A percentile compares a stretch with the other conserved stretches of the same genome.
Evolutionary conservation across 1,139 yeast species (phyloP).

Genomic region (Suhomyces kunorum): DNA sequence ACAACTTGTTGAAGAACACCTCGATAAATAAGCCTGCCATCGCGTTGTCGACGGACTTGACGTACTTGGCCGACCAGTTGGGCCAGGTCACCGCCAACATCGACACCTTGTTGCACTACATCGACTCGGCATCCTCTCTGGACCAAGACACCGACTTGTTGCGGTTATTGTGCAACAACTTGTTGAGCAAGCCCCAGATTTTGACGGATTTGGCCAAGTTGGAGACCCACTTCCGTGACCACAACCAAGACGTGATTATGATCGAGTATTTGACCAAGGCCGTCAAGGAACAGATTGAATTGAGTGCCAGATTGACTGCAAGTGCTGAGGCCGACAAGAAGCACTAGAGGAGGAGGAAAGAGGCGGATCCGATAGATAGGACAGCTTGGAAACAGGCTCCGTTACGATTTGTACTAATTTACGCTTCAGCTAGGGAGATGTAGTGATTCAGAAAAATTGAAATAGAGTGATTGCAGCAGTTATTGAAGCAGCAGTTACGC

Average conservation of each 20-base stretch:
- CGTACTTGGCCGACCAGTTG: constrained; percentile 56
- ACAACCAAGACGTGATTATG: constrained; percentile 81
- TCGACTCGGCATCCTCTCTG: constrained; percentile 43
- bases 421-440: too few relatives aligned
- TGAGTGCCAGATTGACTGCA: constrained; percentile 73
- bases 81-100: constrained; percentile 52
- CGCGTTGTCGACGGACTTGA: constrained; percentile 27
- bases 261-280: constrained; percentile 83
- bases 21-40: constrained; percentile 22
- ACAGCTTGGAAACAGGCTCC: background rate
- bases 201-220: constrained; percentile 60
- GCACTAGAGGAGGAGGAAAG: constrained; percentile 9
- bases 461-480: too few relatives aligned
- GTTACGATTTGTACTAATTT: constrained; percentile 2
- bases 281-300: constrained; percentile 80
- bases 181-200: constrained; percentile 59
- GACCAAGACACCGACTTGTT: constrained; percentile 59
- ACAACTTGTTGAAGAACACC: constrained; percentile 39
- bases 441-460: too few relatives aligned
- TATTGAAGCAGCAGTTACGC: too few relatives aligned
- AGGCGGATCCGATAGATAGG: background rate
- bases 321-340: constrained; percentile 23
- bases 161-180: constrained; percentile 62
- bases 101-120: constrained; percentile 54
- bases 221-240: constrained; percentile 65